Percentiles rank a stretch among this genome's conserved stretches.
Conservation (phyloP, 2,329 filamentous ascomycete genomes). For the Diaporthe citriasiana region DNA sequence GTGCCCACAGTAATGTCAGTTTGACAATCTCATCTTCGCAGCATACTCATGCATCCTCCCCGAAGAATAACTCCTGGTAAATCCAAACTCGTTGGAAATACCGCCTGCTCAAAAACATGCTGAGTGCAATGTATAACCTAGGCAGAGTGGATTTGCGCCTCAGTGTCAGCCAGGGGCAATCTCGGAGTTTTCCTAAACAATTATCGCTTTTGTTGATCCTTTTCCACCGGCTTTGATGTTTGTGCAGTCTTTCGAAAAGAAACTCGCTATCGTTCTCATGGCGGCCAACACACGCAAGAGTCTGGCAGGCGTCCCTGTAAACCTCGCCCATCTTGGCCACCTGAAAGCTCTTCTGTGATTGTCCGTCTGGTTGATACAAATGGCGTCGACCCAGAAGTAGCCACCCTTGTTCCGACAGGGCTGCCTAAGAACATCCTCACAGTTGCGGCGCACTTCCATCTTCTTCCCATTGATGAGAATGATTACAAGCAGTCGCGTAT, state of each 20-base stretch:
- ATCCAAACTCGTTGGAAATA: constrained; percentile 38
- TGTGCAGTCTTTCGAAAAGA: background rate
- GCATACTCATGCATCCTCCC: background rate
- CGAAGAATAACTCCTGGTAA: constrained; percentile 24
- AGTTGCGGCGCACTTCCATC: constrained; percentile 26
- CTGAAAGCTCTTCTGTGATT: constrained; percentile 17
- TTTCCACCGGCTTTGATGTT: background rate
- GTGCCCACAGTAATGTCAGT: background rate
- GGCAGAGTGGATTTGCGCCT: background rate
- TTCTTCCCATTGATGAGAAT: constrained; percentile 18
- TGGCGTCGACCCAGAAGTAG: constrained; percentile 33
- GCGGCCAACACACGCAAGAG: constrained; percentile 23
- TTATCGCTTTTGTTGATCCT: background rate
- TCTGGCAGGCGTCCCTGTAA: background rate
- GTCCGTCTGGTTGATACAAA: constrained; percentile 32
- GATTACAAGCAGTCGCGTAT: fast-evolving
- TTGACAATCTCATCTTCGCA: background rate
- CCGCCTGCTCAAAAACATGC: background rate
- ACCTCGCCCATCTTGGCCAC: constrained; percentile 27
- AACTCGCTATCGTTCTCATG: background rate
- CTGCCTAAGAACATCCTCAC: constrained; percentile 21
- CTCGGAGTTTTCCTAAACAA: background rate
- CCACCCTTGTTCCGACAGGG: background rate
- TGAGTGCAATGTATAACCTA: background rate
- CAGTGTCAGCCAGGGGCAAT: no score